Evolutionary conservation across 306 rosid genomes (phyloP).

Genomic region (Quercus engelmannii): DNA sequence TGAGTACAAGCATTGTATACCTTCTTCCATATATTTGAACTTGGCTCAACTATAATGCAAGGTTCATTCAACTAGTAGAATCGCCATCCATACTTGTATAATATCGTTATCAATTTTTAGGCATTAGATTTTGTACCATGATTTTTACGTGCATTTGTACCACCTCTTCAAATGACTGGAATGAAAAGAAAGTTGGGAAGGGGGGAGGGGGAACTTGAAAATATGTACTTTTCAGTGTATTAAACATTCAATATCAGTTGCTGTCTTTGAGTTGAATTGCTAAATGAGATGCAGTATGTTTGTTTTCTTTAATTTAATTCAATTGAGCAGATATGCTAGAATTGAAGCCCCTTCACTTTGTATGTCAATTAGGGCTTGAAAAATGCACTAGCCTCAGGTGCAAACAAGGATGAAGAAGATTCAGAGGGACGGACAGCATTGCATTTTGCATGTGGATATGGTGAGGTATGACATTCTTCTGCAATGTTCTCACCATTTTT

Average conservation of each 20-base stretch:
- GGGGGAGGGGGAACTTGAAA: too few species aligned
- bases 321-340: constrained; percentile 8
- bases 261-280: constrained; percentile 3
- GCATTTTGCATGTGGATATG: constrained; percentile 99
- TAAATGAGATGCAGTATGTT: not conserved
- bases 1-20: too few species aligned
- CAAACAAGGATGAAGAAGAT: constrained; percentile 93
- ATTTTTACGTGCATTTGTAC: too few species aligned
- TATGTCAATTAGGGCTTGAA: constrained; percentile 69
- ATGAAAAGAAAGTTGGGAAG: too few species aligned
- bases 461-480: constrained; percentile 65
- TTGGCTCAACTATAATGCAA: too few species aligned
- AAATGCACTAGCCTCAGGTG: constrained; percentile 80
- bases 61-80: too few species aligned
- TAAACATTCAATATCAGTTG: not conserved
- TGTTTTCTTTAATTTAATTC: not conserved
- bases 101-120: too few species aligned
- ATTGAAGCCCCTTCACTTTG: constrained; percentile 12
- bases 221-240: not conserved
- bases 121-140: too few species aligned
- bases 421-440: constrained; percentile 96
- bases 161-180: too few species aligned
- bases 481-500: not conserved
- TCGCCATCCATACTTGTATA: too few species aligned
- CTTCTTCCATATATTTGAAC: too few species aligned